Conservation (phyloP, 306 rosid genomes). For the Acmispon strigosus region DNA sequence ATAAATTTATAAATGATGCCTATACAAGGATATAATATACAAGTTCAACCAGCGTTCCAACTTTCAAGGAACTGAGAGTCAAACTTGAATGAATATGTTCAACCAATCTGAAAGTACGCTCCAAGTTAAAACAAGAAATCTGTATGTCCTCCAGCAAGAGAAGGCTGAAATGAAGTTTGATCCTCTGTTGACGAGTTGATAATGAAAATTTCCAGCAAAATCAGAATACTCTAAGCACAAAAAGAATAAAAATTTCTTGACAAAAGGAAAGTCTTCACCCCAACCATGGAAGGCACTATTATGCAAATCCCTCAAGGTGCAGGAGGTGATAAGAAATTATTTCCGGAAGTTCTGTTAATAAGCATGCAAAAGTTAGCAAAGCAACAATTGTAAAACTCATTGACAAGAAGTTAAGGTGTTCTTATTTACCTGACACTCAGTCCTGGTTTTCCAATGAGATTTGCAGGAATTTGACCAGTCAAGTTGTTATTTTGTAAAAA, state of each 20-base stretch:
- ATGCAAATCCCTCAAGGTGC: constrained; percentile 47
- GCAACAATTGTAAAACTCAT: background rate
- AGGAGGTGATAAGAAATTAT: constrained; percentile 46
- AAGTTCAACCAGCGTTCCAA: constrained; percentile 20
- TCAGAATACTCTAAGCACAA: constrained; percentile 11
- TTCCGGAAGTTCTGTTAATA: constrained; percentile 61
- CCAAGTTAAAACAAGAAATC: constrained; percentile 21
- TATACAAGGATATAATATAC: constrained; percentile 31
- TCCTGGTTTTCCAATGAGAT: constrained; percentile 54
- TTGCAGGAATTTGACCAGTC: constrained; percentile 74
- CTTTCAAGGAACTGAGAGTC: constrained; percentile 15
- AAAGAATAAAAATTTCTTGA: constrained; percentile 15
- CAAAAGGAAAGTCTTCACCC: constrained; percentile 11
- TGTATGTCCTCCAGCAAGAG: background rate
- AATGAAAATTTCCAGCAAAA: constrained; percentile 19
- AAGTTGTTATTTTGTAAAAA: constrained; percentile 81
- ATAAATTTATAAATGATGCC: constrained; percentile 24
- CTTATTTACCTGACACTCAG: constrained; percentile 48
- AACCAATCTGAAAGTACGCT: constrained; percentile 18
- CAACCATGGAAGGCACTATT: constrained; percentile 11
- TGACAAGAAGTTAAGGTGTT: background rate
- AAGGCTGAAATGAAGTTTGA: constrained; percentile 19
- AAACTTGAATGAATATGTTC: constrained; percentile 18
- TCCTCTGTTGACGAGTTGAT: constrained; percentile 24
- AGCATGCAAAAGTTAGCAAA: constrained; percentile 27